Percentiles rank a stretch among this genome's conserved stretches.
phyloP scores from a whole-genome alignment of 2,329 filamentous ascomycete genomes.

The Scopulariopsis brevicaulis region DNA sequence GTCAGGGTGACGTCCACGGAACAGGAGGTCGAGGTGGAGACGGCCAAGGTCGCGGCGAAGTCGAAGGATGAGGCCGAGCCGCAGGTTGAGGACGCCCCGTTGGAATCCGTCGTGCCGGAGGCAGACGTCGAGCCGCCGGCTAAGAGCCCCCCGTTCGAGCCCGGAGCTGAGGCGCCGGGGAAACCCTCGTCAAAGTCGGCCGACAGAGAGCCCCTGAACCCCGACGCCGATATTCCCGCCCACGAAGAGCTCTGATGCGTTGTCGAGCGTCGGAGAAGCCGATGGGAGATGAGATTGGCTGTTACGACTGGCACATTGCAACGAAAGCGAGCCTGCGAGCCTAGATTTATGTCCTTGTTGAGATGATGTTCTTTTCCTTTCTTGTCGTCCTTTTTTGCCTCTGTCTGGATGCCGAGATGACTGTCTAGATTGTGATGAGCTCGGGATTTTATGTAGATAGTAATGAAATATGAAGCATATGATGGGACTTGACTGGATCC shows the following conservation, averaged over 20 bases:
- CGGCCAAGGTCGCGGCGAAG: not conserved
- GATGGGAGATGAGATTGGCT: not conserved
- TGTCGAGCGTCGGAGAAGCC: not conserved
- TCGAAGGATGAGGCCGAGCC: not conserved
- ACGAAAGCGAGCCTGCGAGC: not conserved
- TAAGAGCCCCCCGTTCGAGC: not conserved
- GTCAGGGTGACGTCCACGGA: slow-evolving; percentile 13
- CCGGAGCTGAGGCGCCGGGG: not conserved
- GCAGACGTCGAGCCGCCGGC: not conserved
- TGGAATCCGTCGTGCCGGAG: not conserved
- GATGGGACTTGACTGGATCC: not conserved
- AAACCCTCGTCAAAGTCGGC: not conserved
- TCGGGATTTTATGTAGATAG: not conserved
- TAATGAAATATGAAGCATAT: not conserved
- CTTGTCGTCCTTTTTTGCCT: not conserved
- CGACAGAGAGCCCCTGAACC: not conserved
- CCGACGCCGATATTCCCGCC: not conserved
- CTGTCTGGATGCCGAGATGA: not conserved
- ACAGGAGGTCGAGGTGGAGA: slow-evolving; percentile 15
- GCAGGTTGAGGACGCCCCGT: not conserved
- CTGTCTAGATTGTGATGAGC: not conserved
- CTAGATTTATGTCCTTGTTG: not conserved
- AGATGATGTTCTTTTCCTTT: not conserved
- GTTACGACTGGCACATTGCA: not conserved
- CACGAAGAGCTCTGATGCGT: slow-evolving; percentile 1